Evolutionary conservation across 2,329 filamentous ascomycete genomes (phyloP), one percentile per base, ranked within the genome.

Genomic region (Colletotrichum somersetense): DNA sequence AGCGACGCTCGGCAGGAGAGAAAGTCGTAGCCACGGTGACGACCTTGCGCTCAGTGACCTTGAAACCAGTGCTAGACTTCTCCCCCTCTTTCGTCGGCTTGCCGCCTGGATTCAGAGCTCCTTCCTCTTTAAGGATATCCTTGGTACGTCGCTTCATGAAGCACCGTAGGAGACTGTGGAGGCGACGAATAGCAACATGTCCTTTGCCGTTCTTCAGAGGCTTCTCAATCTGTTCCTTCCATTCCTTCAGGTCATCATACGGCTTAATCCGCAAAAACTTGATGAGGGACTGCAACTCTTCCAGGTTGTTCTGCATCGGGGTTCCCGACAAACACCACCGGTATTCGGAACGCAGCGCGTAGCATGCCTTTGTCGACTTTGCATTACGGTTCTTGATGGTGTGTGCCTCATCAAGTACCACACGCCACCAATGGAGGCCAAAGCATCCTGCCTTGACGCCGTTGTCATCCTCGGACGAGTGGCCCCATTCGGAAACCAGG

Each of bases 121-220:
- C 93, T 14, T 94, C 94, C 76, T 94, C 88, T 82, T 96, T 97
- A 73, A 99, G 84, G n/a, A 99, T 94, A 30, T 97, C 95, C 82
- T 99, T 99, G 11, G 95, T 98, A 53, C 96, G 91, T n/a, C 96
- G 91, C 85, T 98, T 97, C 96, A 99, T 99, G 83, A 97, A 97
- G 67, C 95, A 96, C 66, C 93, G 92, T 5, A 99, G 85, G 73
- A 97, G 91, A 68, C 92, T 91, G 76, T 97, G 95, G 42, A 99
- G 85, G 56, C 96, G 90, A 62, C 91, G 89, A 80, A 99, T 97
- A 20, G 96, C 96, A 70, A 98, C 88, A 66, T 95, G 93, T 14
- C 96, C 96, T 73, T 93, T 92, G 10, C 95, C 95, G 73, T 93
- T 94, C 84, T 96, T 97, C 88, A 99, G 90, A 0, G 96, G 96